Base-by-base conservation (phyloP, 441 rosid species). In the Pelargonium australe region DNA sequence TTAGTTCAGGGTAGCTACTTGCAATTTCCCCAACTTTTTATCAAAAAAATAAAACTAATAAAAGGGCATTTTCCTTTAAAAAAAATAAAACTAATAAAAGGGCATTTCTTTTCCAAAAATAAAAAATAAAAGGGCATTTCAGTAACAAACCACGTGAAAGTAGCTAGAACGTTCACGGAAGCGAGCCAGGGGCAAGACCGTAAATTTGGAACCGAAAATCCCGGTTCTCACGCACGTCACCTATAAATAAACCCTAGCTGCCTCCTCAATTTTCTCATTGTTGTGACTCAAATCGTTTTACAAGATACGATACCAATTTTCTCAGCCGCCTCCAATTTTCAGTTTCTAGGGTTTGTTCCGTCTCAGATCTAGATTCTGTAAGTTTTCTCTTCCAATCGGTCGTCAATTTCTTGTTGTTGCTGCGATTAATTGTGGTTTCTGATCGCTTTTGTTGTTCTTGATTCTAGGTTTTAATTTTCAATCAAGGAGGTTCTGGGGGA, bases 401-500 rank as follows among this genome's bases (percentile, higher is more conserved):
- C 25, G 62, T 19, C 41, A 37, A 37, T 37, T 57, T 57, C 62
- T 17, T 57, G 7, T 9, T 57, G 28, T 7, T 57, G 62, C 19
- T 17, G 19, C 28, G 25, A 23, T 17, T 57, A 23, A 57, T 57
- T 57, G 19, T 57, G 28, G 28, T 17, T 57, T 57, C 62, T 57
- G 28, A 57, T 57, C 23, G 62, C 8, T 57, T 57, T 17, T 57
- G 7, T 9, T 57, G 7, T 1, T 17, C 28, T 57, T 57, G 23
- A 17, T 17, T 19, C 28, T 23, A 57, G 62, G 62, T 23, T 57
- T 57, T 9, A 14, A 2, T 4, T 16, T 55, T 55, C 5, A 23
- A 57, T 57, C 20, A 7, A 9, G 62, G 28, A 57, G 19, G 62
- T 57, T 57, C 20, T 57, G 62, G 62, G 62, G 62, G 62, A 57